Evolutionary conservation across 805 yeast genomes (phyloP).

Genomic region (Isabelozyma gotoi): DNA sequence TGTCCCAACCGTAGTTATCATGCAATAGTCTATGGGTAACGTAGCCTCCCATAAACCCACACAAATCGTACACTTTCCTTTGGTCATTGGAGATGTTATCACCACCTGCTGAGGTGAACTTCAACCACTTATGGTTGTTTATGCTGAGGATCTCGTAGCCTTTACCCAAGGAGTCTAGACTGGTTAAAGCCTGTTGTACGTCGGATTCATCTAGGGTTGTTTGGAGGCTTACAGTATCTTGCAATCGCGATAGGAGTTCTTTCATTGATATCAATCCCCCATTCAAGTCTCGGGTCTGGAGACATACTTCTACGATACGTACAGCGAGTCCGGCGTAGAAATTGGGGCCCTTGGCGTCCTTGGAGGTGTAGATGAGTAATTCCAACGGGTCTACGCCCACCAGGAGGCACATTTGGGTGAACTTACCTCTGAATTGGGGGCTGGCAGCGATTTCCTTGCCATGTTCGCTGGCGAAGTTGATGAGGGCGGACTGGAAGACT

Average conservation of each 20-base stretch:
- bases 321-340: conserved; percentile 69
- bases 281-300: conserved; percentile 64
- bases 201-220: conserved; percentile 47
- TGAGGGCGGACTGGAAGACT: conserved; percentile 73
- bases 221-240: conserved; percentile 27
- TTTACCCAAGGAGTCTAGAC: conserved; percentile 59
- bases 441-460: conserved; percentile 64
- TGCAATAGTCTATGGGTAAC: conserved; percentile 61
- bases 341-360: conserved; percentile 41
- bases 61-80: conserved; percentile 66
- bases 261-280: conserved; percentile 78
- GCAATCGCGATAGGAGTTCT: conserved; percentile 30
- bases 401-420: conserved; percentile 71
- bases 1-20: conserved; percentile 79
- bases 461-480: conserved; percentile 74
- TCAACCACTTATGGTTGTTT: conserved; percentile 54
- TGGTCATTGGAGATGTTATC: conserved; percentile 55
- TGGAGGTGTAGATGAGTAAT: conserved; percentile 26
- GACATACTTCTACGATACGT: conserved; percentile 73
- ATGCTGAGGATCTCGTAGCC: conserved; percentile 67
- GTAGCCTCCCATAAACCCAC: conserved; percentile 72
- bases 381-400: conserved; percentile 84
- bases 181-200: conserved; percentile 52
- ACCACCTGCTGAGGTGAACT: conserved; percentile 24
- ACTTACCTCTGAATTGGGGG: conserved; percentile 65